A percentile compares a stretch with the other conserved stretches of the same genome.
Conservation (phyloP, 306 rosid genomes). For the Purshia tridentata region DNA sequence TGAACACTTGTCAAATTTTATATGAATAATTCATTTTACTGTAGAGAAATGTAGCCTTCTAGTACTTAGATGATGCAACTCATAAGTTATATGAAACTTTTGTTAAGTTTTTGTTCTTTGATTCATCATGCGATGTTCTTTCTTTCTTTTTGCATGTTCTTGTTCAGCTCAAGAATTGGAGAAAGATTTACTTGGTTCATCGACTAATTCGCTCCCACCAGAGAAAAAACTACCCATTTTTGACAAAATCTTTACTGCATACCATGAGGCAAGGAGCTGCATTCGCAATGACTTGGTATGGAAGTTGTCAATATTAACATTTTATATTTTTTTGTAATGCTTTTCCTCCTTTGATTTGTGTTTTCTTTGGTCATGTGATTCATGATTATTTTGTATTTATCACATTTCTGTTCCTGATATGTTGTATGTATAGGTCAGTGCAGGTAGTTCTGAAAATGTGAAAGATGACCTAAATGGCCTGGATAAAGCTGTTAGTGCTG, state of each 20-base stretch:
- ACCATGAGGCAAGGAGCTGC: constrained; percentile 87
- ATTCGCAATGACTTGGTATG: constrained; percentile 96
- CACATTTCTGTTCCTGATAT: constrained; percentile 20
- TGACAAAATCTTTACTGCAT: constrained; percentile 93
- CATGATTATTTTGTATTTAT: neutral
- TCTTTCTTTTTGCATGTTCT: neutral
- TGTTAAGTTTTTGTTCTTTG: constrained; percentile 15
- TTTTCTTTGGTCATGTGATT: neutral
- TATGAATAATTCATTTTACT: neutral
- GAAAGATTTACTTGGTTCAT: constrained; percentile 71
- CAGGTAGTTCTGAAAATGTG: constrained; percentile 81
- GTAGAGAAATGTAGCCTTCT: too few relatives aligned
- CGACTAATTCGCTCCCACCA: constrained; percentile 65
- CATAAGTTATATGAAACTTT: neutral
- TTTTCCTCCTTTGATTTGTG: neutral
- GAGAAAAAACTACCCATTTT: constrained; percentile 74
- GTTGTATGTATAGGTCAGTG: constrained; percentile 57
- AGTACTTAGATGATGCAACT: neutral
- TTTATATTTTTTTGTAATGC: neutral
- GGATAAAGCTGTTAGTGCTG: constrained; percentile 94
- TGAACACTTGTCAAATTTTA: neutral
- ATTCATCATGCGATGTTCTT: constrained; percentile 13
- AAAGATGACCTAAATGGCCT: constrained; percentile 96
- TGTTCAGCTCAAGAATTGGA: constrained; percentile 96
- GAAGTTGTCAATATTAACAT: neutral